Evolutionary conservation across 345 rosid species (phyloP).

Genomic region (Salix koriyanagi): DNA sequence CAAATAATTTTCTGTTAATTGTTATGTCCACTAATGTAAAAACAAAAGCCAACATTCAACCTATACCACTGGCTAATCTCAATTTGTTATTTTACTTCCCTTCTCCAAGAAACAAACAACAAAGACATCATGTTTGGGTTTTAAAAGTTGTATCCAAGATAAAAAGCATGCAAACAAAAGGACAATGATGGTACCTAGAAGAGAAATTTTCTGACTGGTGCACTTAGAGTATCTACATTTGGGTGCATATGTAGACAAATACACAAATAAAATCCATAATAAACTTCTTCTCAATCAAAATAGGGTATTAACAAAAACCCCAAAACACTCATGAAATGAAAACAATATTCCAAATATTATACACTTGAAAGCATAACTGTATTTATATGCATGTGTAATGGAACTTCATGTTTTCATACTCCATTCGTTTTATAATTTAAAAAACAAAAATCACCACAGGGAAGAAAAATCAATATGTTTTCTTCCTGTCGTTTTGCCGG

Average conservation of each 20-base stretch:
- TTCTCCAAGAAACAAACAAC: too few species aligned
- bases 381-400: not conserved
- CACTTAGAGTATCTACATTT: not conserved
- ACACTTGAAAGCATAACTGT: not conserved
- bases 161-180: not conserved
- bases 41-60: too few species aligned
- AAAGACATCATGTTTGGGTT: too few species aligned
- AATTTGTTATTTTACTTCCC: too few species aligned
- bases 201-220: not conserved
- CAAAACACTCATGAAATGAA: not conserved
- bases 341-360: not conserved
- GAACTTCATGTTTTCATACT: too few species aligned
- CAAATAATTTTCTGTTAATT: too few species aligned
- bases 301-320: not conserved
- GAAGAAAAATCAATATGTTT: not conserved
- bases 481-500: too few species aligned
- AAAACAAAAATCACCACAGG: too few species aligned
- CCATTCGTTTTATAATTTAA: too few species aligned
- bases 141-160: not conserved
- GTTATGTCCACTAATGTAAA: too few species aligned
- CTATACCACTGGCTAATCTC: too few species aligned
- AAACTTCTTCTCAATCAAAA: not conserved
- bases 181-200: too few species aligned
- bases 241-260: not conserved
- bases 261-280: not conserved